phyloP scores from a whole-genome alignment of 306 rosid species.

The Ochetophila trinervis region DNA sequence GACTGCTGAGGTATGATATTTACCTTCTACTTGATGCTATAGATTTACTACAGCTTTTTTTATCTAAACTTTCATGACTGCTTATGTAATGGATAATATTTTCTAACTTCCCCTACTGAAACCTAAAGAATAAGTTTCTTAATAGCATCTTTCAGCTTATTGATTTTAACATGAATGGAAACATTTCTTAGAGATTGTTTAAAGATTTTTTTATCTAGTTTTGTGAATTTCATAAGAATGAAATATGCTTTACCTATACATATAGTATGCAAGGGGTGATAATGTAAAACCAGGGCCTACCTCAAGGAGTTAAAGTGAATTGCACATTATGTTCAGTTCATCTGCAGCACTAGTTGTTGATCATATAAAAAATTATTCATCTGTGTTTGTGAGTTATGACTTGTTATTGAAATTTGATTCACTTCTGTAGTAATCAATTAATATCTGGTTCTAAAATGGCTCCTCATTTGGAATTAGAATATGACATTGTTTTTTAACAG shows the following conservation, averaged over 20 bases:
- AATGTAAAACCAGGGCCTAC: neutral
- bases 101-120: neutral
- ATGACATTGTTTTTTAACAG: no score
- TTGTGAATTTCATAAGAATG: no score
- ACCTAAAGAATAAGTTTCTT: neutral
- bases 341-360: neutral
- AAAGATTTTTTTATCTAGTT: no score
- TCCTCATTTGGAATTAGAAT: neutral
- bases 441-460: neutral
- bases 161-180: neutral
- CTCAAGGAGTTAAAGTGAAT: neutral
- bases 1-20: conserved; percentile 73
- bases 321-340: neutral
- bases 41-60: neutral
- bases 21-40: neutral
- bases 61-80: neutral
- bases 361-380: neutral
- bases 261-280: neutral
- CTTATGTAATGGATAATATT: neutral
- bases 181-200: neutral
- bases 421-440: neutral
- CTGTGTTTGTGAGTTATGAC: neutral
- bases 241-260: neutral
- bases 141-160: neutral
- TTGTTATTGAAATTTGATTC: neutral